A percentile compares a stretch with the other conserved stretches of the same genome.
Conservation (phyloP, 208 protist genomes). For the Leishmania braziliensis region DNA sequence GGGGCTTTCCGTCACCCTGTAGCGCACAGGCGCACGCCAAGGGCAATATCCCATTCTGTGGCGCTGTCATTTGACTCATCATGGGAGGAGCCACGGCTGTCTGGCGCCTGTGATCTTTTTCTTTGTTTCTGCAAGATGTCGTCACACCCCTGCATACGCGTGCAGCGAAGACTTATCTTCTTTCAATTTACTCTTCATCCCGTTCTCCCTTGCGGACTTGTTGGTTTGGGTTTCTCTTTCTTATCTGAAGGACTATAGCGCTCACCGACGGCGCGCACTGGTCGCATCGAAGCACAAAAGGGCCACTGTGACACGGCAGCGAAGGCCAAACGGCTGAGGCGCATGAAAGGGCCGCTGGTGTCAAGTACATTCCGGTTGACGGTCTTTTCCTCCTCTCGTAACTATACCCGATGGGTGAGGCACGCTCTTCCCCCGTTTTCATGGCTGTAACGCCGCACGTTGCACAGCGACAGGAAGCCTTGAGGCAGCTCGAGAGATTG, state of each 20-base stretch:
- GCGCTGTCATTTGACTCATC: neutral
- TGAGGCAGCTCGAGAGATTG: neutral
- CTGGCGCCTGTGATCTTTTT: neutral
- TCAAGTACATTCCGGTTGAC: neutral
- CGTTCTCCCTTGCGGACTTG: neutral
- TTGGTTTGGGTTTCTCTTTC: neutral
- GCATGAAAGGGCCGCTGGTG: neutral
- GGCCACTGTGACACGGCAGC: neutral
- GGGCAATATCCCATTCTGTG: neutral
- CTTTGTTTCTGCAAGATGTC: neutral
- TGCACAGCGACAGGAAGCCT: neutral
- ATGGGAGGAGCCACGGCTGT: neutral
- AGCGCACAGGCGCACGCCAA: neutral
- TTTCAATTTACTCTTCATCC: neutral
- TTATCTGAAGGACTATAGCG: neutral
- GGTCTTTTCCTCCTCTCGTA: neutral
- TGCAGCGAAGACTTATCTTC: neutral
- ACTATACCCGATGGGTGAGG: neutral
- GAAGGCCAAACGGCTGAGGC: too few relatives aligned
- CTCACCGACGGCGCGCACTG: neutral
- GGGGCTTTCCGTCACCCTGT: neutral
- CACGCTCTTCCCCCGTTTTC: too few relatives aligned
- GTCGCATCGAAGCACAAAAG: neutral
- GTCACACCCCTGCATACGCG: neutral
- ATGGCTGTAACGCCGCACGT: neutral